Base-by-base conservation (phyloP, 164 flowering plant species). In the Sextonia rubra region DNA sequence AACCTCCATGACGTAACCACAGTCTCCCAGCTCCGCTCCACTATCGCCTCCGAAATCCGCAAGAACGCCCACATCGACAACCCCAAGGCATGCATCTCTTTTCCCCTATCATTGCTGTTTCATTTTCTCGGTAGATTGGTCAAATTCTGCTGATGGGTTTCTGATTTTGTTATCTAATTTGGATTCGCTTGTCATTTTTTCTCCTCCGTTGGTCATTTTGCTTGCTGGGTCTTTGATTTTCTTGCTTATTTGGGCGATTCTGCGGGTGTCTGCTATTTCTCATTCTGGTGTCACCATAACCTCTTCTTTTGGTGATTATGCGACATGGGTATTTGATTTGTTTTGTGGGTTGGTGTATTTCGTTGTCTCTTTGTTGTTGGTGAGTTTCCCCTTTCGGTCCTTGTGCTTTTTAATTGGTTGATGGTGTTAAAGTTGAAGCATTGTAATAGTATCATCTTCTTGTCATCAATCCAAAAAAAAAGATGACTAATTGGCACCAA, bases 11-110 rank as follows among this genome's bases (percentile, higher is more conserved):
- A 92, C 68, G 93, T 94, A 73, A 85, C 77, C 44, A 75, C 88
- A 22, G 66, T 76, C 29, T 82, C 98, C 7, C 86, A 88, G 83
- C 93, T 92, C 72, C 94, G 98, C 63, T 85, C 94, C 74, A 12
- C 82, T 75, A 78, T 90, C 78, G 79, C 97, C 72, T 60, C 94
- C 69, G 77, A 94, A 84, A 84, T 94, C 83, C 94, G 93, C 68
- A 92, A 86, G 81, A 88, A 92, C 71, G 73, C 91, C 25, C 74
- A 80, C 71, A 72, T 94, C 82, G 82, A 87, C 3, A 84, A 90
- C 78, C 84, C 97, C 47, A 92, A 90, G 97, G 98, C 76, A 29
- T 52, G 58, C n/a, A 27, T 64, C 22, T 64, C 67, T 64, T 12
- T 25, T 14, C 27, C 22, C 20, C 20, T 26, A 1, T 47, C 60